Evolutionary conservation across 75 land plant genomes (phyloP), one percentile per base, ranked within the genome.

Genomic region (Pinus albicaulis): DNA sequence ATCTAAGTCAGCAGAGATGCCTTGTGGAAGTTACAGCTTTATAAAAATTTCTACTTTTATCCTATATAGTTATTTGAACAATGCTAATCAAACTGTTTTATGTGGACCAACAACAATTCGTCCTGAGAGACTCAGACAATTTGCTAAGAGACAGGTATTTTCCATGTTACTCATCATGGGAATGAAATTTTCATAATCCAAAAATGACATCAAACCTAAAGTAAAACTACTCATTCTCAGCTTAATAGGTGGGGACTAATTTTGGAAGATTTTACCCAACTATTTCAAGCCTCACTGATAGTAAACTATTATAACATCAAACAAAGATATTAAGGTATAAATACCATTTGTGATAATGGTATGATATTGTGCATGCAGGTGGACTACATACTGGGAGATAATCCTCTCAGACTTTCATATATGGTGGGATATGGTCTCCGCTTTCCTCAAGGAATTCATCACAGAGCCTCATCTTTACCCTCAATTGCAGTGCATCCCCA

Each of bases 21-120:
- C n/a, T n/a, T n/a, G n/a, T n/a, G n/a, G n/a, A n/a, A n/a, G n/a
- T 89, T 60, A 92, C 99, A 23, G 80, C 95, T 11, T 70, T 93
- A 24, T 92, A 93, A n/a, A n/a, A n/a, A 36, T 95, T 92, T 74
- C 80, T 95, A 22, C 86, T 95, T 56, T 76, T 92, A 16, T 86
- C 86, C 41, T 97, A 95, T 73, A 89, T 41, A 90, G 84, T 55
- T 89, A 95, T 76, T 73, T 95, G 44, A 78, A 86, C 77, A 86
- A 88, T 66, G 66, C 98, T 69, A 72, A 76, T 52, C 71, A 81
- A 23, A 79, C 41, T 19, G 90, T 97, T 62, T 84, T 83, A 3
- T 97, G 99, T 81, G 90, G 87, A 57, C 10, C 17, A 71, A 56
- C 23, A 14, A 71, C 17, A 15, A 83, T 87, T 34, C 56, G 85